Evolutionary conservation across 1,139 yeast species (phyloP), one percentile per base, ranked within the genome.

Genomic region (Sugiyamaella novakii): DNA sequence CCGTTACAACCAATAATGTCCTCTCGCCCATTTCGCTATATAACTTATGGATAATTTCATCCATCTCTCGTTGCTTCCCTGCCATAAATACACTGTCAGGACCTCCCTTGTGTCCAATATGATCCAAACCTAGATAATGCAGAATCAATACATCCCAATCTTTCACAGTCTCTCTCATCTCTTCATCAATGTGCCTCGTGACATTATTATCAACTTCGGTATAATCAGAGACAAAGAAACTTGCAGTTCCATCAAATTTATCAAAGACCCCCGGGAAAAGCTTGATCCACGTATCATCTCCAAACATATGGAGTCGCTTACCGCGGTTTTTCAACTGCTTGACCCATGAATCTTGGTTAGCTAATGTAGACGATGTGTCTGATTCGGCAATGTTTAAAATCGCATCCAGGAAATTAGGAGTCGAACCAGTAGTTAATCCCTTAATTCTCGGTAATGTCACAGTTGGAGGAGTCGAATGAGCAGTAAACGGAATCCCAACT

Each of bases 251-350:
- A 43, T 92, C 98, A 18, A 66, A 70, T 49, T 76, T 73, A 24
- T 74, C 73, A 62, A 92, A 91, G 57, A 75, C 75, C 3, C 69
- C 72, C 0, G 92, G 92, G 59, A 89, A 94, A 41, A 92, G 74
- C 63, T 89, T 91, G 56, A 91, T 70, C 99, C 98, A 94, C 0
- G 98, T 92, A 64, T 92, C 98, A 66, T 92, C 98, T 21, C 99
- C 99, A 70, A 79, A 92, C 78, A 92, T 88, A 61, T 88, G 84
- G 34, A 92, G 72, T 46, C 69, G 75, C 59, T 77, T 77, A 25
- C 70, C 71, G 33, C 54, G 55, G 1, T 50, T 37, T 3, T 65
- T 57, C 67, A 89, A 73, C 64, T 92, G 98, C 33, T 74, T 71
- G 10, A 91, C 65, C 96, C 98, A 91, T 14, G 94, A 85, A 65